Evolutionary conservation across 2,329 filamentous ascomycete genomes (phyloP).

Genomic region (Lasiodiplodia theobromae): DNA sequence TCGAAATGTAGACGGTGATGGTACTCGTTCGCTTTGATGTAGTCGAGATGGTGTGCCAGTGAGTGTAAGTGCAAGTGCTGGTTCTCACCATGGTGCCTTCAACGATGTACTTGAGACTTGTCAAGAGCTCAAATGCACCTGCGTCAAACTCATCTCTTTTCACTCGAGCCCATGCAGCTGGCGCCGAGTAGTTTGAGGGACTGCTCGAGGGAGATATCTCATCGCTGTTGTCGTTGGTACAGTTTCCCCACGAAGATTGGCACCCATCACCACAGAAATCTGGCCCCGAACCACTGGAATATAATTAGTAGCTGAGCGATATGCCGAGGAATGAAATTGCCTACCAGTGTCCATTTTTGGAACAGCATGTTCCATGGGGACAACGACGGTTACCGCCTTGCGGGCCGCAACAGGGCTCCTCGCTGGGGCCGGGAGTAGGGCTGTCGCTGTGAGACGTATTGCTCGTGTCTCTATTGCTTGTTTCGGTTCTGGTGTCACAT

Average conservation of each 20-base stretch:
- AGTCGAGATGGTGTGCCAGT: not conserved
- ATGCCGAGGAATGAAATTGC: not conserved
- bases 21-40: conserved; percentile 1
- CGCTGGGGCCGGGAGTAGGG: not conserved
- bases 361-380: not conserved
- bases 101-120: not conserved
- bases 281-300: not conserved
- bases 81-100: not conserved
- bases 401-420: not conserved
- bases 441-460: not conserved
- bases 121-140: not conserved
- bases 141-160: not conserved
- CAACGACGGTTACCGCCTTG: not conserved
- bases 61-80: not conserved
- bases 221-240: not conserved
- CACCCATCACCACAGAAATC: not conserved
- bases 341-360: not conserved
- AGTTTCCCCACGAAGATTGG: not conserved
- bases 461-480: not conserved
- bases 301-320: not conserved
- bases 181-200: not conserved
- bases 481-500: not conserved
- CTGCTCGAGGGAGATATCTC: too few species aligned
- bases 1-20: not conserved
- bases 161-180: not conserved